A percentile compares a stretch with the other conserved stretches of the same genome.
Conservation (phyloP, 208 protist species). For the Acanthamoeba castellanii region DNA sequence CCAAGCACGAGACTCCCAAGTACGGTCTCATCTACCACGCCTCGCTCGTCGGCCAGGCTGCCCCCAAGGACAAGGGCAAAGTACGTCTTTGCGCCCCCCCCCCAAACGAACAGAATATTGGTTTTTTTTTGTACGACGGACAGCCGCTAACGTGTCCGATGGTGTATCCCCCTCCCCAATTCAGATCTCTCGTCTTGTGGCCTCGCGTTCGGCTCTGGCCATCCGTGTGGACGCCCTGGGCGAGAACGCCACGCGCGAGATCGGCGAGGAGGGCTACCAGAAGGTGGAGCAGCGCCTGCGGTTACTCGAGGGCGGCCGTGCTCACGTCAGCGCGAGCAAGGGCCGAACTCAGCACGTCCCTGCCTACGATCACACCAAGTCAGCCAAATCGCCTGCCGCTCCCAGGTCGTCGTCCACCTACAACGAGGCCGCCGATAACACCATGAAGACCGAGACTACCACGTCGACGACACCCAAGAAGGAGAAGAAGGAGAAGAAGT, state of each 20-base stretch:
- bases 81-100: background rate
- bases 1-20: constrained; percentile 99
- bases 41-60: constrained; percentile 97
- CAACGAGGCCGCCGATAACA: background rate
- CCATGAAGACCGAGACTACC: constrained; percentile 25
- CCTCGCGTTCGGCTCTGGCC: constrained; percentile 98
- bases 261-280: constrained; percentile 82
- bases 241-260: constrained; percentile 80
- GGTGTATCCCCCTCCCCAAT: background rate
- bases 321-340: background rate
- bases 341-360: background rate
- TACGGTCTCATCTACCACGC: constrained; percentile 99
- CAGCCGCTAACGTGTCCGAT: too few relatives aligned
- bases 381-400: background rate
- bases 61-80: constrained; percentile 97
- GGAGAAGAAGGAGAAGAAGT: constrained; percentile 95
- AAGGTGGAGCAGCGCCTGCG: constrained; percentile 63
- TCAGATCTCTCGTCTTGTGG: constrained; percentile 97
- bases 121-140: too few relatives aligned
- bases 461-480: constrained; percentile 91
- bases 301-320: constrained; percentile 22
- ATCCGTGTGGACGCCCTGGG: constrained; percentile 97
- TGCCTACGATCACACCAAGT: constrained; percentile 39
- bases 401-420: constrained; percentile 25
- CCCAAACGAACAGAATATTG: background rate